Evolutionary conservation across 2,329 filamentous ascomycete genomes (phyloP), one percentile per base, ranked within the genome.

Genomic region (Scedosporium aurantiacum): DNA sequence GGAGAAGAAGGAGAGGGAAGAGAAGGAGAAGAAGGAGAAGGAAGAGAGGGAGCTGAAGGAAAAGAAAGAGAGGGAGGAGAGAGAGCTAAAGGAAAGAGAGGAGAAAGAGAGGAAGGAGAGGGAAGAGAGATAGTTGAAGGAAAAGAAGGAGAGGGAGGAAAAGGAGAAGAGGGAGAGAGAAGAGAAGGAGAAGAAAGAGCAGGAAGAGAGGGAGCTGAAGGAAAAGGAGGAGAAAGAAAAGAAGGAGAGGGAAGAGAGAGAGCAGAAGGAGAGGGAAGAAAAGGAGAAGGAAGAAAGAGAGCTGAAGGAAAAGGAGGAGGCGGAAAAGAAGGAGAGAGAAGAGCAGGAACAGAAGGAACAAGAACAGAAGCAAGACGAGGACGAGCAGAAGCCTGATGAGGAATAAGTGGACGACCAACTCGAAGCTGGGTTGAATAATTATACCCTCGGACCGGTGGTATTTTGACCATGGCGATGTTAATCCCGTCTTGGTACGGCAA

Each of bases 1-100:
- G n/a, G n/a, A 47, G 43, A n/a, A 10, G n/a, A 47, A 47, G 43
- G n/a, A 47, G 50, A 27, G 4, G 21, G 23, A 54, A 21, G 21
- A 27, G 5, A 27, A 27, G 50, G 23, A 14, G 50, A 16, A 54
- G 50, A 18, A 23, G 23, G 50, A 54, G 23, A 27, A 5, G 8
- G 23, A 54, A 12, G 23, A 54, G 50, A 54, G 12, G n/a, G 37
- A 41, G 14, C 14, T 10, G 14, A 59, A 62, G 32, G 47, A 57
- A 14, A 43, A 47, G 61, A 27, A 58, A 37, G 27, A 66, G 66
- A 73, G 90, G 87, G 87, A 91, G 91, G 71, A 90, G 25, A 50
- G 50, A 28, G 18, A 45, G 21, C 21, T n/a, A 57, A 41, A 32
- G 16, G 18, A 27, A 3, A 62, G 47, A 50, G 59, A 54, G 23